A percentile compares a stretch with the other conserved stretches of the same genome.
phyloP scores from a whole-genome alignment of 2,329 filamentous ascomycete genomes.

The Apiospora kogelbergensis region DNA sequence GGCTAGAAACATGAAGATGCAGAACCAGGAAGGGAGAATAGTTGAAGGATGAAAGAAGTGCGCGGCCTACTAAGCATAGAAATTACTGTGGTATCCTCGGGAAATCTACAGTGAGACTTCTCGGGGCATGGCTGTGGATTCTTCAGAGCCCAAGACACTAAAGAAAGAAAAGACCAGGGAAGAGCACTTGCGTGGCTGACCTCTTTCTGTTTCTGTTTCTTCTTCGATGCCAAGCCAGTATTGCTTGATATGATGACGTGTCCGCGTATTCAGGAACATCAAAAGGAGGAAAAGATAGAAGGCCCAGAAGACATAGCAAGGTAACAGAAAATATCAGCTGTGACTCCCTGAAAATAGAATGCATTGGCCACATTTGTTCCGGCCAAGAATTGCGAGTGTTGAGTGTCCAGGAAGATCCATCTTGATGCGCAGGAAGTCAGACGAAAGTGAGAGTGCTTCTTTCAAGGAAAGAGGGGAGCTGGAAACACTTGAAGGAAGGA shows the following conservation, averaged over 20 bases:
- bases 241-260: neutral
- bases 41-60: neutral
- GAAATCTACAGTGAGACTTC: no score
- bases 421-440: no score
- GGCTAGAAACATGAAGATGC: no score
- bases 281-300: no score
- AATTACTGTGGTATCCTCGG: no score
- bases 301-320: neutral
- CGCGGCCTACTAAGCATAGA: neutral
- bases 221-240: neutral
- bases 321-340: no score
- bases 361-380: no score
- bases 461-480: neutral
- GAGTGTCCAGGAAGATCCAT: no score
- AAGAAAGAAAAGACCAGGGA: neutral
- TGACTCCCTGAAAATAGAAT: no score
- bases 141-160: neutral
- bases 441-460: neutral
- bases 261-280: no score
- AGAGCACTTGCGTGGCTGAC: neutral
- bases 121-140: neutral
- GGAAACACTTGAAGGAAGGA: neutral
- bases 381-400: neutral
- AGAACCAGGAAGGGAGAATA: neutral
- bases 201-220: neutral